Conservation (phyloP, 2,329 filamentous ascomycete genomes). For the Fusarium sp. region DNA sequence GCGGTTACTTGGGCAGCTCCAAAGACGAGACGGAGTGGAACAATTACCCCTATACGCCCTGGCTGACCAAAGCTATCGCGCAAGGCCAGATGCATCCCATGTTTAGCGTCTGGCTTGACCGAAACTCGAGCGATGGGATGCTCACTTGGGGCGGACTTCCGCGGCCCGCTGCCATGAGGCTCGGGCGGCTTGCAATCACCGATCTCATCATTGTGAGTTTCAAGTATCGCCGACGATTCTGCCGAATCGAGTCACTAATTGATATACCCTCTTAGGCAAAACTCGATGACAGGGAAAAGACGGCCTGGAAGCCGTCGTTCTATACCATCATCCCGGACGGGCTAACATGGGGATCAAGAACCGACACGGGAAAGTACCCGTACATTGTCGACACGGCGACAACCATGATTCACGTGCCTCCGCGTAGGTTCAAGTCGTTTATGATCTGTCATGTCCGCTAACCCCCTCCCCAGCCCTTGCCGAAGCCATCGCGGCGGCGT, state of each 20-base stretch:
- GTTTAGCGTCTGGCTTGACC: constrained; percentile 58
- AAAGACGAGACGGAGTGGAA: constrained; percentile 51
- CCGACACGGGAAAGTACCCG: constrained; percentile 54
- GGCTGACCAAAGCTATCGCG: constrained; percentile 58
- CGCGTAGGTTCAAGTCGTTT: constrained; percentile 48
- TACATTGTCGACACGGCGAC: constrained; percentile 63
- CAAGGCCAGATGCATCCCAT: constrained; percentile 55
- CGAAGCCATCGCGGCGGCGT: constrained; percentile 56
- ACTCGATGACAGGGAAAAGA: constrained; percentile 49
- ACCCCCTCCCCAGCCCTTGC: constrained; percentile 50
- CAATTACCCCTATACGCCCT: constrained; percentile 55
- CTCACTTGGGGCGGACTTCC: constrained; percentile 59
- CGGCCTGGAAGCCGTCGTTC: constrained; percentile 58
- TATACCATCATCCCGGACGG: constrained; percentile 62
- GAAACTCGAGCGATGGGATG: constrained; percentile 56
- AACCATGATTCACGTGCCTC: constrained; percentile 59
- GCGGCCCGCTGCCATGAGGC: constrained; percentile 44
- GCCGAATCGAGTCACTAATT: background rate
- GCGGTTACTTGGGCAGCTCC: constrained; percentile 54
- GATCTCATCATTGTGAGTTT: constrained; percentile 57
- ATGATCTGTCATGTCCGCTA: background rate
- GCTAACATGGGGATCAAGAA: constrained; percentile 54
- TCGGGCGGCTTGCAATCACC: constrained; percentile 46
- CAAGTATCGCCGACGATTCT: background rate
- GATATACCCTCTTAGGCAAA: constrained; percentile 50